Evolutionary conservation across 768 basidiomycete genomes (phyloP).

Genomic region (Gloeostereum incarnatum): DNA sequence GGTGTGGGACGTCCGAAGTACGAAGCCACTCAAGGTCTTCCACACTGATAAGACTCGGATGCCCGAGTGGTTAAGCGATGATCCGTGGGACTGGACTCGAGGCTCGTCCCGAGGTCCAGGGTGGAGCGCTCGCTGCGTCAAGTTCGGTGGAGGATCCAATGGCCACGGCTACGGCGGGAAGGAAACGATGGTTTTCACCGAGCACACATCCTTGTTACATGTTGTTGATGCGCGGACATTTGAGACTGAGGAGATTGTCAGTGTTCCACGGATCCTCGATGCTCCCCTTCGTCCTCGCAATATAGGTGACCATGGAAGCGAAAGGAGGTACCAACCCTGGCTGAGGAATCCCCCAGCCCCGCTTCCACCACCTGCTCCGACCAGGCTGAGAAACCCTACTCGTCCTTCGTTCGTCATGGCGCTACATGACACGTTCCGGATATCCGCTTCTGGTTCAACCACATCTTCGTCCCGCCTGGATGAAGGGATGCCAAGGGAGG

Average conservation of each 20-base stretch:
- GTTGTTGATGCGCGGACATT: conserved; percentile 85
- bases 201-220: conserved; percentile 82
- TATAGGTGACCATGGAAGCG: too few species aligned
- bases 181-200: conserved; percentile 85
- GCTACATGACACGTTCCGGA: conserved; percentile 52
- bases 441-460: conserved; percentile 20
- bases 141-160: conserved; percentile 59
- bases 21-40: conserved; percentile 60
- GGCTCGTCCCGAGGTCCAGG: conserved; percentile 53
- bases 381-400: conserved; percentile 5
- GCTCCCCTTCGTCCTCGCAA: conserved; percentile 3
- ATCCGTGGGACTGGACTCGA: conserved; percentile 61
- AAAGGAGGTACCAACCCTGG: not conserved
- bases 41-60: conserved; percentile 40
- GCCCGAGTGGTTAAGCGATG: conserved; percentile 40
- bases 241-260: conserved; percentile 62
- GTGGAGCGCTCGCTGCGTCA: conserved; percentile 81
- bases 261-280: conserved; percentile 11
- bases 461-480: conserved; percentile 10
- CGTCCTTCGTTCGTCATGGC: conserved; percentile 34
- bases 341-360: conserved; percentile 7
- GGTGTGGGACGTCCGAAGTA: conserved; percentile 77
- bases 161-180: conserved; percentile 44
- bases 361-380: conserved; percentile 7
- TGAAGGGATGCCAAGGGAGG: conserved; percentile 28